Percentiles rank a stretch among this genome's conserved stretches.
Conservation (phyloP, 306 rosid genomes). For the Rubus parviflorus region DNA sequence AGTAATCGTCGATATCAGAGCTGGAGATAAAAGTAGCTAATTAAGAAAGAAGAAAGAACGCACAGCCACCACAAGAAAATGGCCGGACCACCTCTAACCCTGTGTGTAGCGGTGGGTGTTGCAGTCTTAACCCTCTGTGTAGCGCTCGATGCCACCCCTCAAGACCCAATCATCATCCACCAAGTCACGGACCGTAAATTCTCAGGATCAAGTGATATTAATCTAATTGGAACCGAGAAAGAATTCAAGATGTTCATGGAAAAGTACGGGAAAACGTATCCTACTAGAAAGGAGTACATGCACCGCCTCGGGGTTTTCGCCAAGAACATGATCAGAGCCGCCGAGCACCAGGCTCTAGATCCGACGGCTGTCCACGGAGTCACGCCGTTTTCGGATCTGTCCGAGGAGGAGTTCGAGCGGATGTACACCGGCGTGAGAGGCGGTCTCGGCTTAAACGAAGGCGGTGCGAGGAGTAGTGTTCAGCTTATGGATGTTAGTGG, state of each 20-base stretch:
- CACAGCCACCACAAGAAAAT: background rate
- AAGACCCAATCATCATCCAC: constrained; percentile 27
- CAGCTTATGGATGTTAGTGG: constrained; percentile 43
- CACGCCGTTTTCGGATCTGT: constrained; percentile 76
- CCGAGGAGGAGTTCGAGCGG: constrained; percentile 62
- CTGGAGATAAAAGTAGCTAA: background rate
- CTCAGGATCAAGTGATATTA: constrained; percentile 7
- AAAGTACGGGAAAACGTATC: constrained; percentile 54
- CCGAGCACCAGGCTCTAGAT: constrained; percentile 72
- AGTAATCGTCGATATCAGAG: background rate
- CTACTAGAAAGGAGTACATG: constrained; percentile 66
- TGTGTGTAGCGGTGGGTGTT: constrained; percentile 29
- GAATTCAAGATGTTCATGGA: constrained; percentile 66
- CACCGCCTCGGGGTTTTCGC: constrained; percentile 71
- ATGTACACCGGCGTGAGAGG: constrained; percentile 55
- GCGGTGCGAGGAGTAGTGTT: background rate
- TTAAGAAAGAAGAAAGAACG: background rate
- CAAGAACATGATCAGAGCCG: constrained; percentile 60
- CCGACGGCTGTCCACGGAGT: constrained; percentile 86
- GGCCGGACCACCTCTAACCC: constrained; percentile 14
- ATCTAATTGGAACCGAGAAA: constrained; percentile 48
- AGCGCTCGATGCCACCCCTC: constrained; percentile 12
- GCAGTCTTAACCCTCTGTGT: constrained; percentile 39
- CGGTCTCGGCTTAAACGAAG: constrained; percentile 20
- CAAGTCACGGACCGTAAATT: constrained; percentile 40